These are phyloP conservation scores for Penicillium lagena DNA, from an alignment of 495 filamentous ascomycete species.

Conservation along the genomic window DNA sequence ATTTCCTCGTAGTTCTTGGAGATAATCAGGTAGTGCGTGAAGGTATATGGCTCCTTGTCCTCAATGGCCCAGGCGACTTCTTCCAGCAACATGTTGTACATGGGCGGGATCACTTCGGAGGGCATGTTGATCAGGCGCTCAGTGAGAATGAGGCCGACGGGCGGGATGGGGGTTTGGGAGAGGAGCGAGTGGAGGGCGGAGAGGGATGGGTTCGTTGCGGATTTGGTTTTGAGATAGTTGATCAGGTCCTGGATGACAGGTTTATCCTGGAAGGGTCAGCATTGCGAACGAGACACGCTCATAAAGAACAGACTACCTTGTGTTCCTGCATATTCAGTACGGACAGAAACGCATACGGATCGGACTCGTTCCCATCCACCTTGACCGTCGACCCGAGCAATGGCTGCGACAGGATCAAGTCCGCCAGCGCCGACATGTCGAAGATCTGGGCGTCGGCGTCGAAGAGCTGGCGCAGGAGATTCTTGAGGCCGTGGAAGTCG, in stretches of 20 bases:
- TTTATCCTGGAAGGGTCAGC: conserved; percentile 45
- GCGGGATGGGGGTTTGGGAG: conserved; percentile 40
- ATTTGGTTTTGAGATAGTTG: conserved; percentile 62
- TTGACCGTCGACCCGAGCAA: conserved; percentile 92
- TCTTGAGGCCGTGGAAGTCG: conserved; percentile 94
- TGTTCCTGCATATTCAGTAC: conserved; percentile 82
- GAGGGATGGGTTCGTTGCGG: conserved; percentile 46
- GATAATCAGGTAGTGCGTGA: conserved; percentile 86
- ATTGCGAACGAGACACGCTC: no score
- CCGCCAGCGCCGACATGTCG: conserved; percentile 77
- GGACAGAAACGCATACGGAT: conserved; percentile 91
- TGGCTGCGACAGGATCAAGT: conserved; percentile 85
- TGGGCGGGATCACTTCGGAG: conserved; percentile 80
- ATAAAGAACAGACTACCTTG: conserved; percentile 27
- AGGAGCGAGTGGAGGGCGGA: conserved; percentile 49
- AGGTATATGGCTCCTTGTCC: conserved; percentile 87
- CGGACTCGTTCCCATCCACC: conserved; percentile 85
- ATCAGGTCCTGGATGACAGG: conserved; percentile 61
- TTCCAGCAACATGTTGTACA: conserved; percentile 93
- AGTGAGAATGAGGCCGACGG: conserved; percentile 78
- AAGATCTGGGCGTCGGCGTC: conserved; percentile 80
- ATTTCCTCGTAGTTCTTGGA: conserved; percentile 89
- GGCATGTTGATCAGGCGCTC: conserved; percentile 96
- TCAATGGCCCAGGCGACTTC: conserved; percentile 87
- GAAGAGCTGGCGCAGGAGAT: conserved; percentile 86